phyloP scores from a whole-genome alignment of 192 early-diverging fungal species.

The Chytriomyces sp. region DNA sequence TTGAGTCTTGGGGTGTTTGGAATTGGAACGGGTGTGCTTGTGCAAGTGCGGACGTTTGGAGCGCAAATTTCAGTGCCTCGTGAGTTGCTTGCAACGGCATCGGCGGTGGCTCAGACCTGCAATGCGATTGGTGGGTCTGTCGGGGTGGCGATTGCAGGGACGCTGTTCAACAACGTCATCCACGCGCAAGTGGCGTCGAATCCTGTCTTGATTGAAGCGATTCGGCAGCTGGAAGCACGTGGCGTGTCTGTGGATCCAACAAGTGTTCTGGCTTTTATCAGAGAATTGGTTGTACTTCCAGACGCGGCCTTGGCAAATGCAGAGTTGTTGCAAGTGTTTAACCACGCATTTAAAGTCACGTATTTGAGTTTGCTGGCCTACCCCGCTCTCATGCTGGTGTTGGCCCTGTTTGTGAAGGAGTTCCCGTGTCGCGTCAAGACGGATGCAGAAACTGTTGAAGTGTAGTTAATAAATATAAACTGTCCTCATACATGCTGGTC shows the following conservation, averaged over 20 bases:
- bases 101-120: constrained; percentile 28
- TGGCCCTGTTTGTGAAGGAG: constrained; percentile 48
- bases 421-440: constrained; percentile 3
- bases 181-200: constrained; percentile 51
- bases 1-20: constrained; percentile 72
- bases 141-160: constrained; percentile 43
- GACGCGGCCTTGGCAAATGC: constrained; percentile 11
- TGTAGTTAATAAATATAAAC: too few relatives aligned
- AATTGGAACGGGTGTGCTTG: constrained; percentile 72
- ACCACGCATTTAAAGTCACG: constrained; percentile 26
- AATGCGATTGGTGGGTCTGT: constrained; percentile 28
- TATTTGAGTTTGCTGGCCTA: constrained; percentile 40
- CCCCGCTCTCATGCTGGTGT: constrained; percentile 43
- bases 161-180: constrained; percentile 37
- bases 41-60: constrained; percentile 76
- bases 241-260: neutral
- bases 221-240: neutral
- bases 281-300: neutral
- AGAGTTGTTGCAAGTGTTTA: constrained; percentile 33
- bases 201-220: neutral
- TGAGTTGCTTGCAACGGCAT: constrained; percentile 48
- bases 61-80: constrained; percentile 70
- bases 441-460: too few relatives aligned
- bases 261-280: neutral
- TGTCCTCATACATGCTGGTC: too few relatives aligned